Conservation (phyloP, 1,284 basidiomycete genomes). For the Vanrija sp. region DNA sequence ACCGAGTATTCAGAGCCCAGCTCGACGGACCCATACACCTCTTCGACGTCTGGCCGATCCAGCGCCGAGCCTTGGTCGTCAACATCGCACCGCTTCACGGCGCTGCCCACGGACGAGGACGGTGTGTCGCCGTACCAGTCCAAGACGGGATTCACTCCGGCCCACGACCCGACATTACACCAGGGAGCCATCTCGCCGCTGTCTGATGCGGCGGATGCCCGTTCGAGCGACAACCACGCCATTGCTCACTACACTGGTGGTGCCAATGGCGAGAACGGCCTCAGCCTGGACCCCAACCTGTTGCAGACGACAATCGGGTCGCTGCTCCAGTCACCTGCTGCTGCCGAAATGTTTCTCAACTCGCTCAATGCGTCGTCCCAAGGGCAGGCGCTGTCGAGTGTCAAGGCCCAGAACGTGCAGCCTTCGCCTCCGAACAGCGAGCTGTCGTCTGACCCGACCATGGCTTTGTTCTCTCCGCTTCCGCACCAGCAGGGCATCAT, state of each 20-base stretch:
- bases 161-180: conserved; percentile 24
- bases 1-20: conserved; percentile 5
- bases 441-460: conserved; percentile 27
- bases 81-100: conserved; percentile 30
- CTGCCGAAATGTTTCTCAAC: conserved; percentile 66
- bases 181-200: conserved; percentile 25
- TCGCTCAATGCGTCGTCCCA: conserved; percentile 47
- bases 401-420: conserved; percentile 4
- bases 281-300: conserved; percentile 49
- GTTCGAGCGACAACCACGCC: conserved; percentile 8
- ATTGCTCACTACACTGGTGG: conserved; percentile 9
- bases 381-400: conserved; percentile 32
- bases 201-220: conserved; percentile 16
- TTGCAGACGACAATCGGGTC: conserved; percentile 61
- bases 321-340: conserved; percentile 60
- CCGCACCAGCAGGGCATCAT: conserved; percentile 24
- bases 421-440: conserved; percentile 3
- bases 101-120: conserved; percentile 38
- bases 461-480: conserved; percentile 41
- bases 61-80: conserved; percentile 19
- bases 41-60: conserved; percentile 5
- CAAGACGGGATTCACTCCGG: conserved; percentile 11
- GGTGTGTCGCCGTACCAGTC: conserved; percentile 16
- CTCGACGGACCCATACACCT: conserved; percentile 2
- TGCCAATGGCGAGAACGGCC: conserved; percentile 5